phyloP scores from a whole-genome alignment of 2,329 filamentous ascomycete genomes.

The Penicillium decumbens region DNA sequence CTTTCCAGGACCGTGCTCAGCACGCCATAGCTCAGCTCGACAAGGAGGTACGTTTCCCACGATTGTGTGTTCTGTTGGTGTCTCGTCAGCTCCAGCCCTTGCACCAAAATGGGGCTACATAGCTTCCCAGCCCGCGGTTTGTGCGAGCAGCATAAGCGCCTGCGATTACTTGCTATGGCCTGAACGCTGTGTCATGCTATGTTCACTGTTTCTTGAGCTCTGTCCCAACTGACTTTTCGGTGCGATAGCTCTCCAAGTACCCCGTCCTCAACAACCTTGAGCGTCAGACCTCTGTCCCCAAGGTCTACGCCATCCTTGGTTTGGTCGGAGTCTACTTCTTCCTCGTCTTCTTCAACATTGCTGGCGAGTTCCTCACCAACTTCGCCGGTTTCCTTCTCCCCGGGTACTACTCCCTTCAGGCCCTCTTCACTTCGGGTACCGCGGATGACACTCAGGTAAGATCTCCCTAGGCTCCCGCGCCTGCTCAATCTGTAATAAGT shows the following conservation, averaged over 20 bases:
- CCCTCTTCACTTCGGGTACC: constrained; percentile 57
- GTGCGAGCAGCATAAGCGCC: background rate
- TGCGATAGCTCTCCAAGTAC: constrained; percentile 60
- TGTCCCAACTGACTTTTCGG: constrained; percentile 1
- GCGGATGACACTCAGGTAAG: constrained; percentile 62
- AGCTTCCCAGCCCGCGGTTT: background rate
- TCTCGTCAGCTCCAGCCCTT: constrained; percentile 18
- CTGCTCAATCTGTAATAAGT: background rate
- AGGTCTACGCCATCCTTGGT: constrained; percentile 63
- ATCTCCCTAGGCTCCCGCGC: constrained; percentile 4
- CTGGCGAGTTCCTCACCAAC: constrained; percentile 64
- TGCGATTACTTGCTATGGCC: background rate
- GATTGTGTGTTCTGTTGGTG: constrained; percentile 24
- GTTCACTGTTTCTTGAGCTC: background rate
- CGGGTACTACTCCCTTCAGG: constrained; percentile 62
- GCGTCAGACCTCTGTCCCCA: constrained; percentile 63
- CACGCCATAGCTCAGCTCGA: constrained; percentile 63
- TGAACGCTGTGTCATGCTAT: background rate
- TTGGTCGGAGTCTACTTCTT: constrained; percentile 64
- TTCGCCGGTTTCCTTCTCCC: constrained; percentile 62
- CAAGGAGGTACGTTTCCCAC: constrained; percentile 55
- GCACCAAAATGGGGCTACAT: constrained; percentile 9
- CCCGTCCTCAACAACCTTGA: constrained; percentile 63
- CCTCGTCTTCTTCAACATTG: constrained; percentile 68
- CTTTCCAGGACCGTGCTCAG: constrained; percentile 60